Percentiles rank a stretch among this genome's conserved stretches.
Conservation (phyloP, 2,329 filamentous ascomycete species). For the Botryosphaeria dothidea region DNA sequence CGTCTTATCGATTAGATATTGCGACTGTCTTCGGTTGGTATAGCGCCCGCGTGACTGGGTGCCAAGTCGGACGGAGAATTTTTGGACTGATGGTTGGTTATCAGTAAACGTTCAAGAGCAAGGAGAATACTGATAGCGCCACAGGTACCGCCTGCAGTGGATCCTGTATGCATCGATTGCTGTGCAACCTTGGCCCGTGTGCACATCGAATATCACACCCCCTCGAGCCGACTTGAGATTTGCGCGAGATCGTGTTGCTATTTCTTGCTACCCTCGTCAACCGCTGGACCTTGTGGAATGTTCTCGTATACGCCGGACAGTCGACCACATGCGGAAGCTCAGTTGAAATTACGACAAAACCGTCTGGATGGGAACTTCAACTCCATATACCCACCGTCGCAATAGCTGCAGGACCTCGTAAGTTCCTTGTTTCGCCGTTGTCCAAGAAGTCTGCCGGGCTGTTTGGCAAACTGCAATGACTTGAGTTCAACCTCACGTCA, state of each 20-base stretch:
- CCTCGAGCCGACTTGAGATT: not conserved
- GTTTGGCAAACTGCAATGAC: not conserved
- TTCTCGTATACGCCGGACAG: not conserved
- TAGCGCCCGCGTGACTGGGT: not conserved
- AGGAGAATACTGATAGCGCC: not conserved
- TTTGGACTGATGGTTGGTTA: not conserved
- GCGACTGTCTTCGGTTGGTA: not conserved
- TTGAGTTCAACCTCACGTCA: not conserved
- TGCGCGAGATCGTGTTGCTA: not conserved
- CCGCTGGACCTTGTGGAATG: not conserved
- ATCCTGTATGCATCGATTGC: not conserved
- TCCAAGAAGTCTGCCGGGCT: not conserved
- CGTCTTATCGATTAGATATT: constrained; percentile 6
- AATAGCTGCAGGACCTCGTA: not conserved
- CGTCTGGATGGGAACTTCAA: not conserved
- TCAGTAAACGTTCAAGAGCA: not conserved
- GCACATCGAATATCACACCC: not conserved
- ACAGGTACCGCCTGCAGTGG: not conserved
- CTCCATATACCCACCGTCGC: not conserved
- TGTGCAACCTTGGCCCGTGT: not conserved
- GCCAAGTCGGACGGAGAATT: constrained; percentile 4
- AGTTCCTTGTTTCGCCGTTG: not conserved
- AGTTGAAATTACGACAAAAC: not conserved
- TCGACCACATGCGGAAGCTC: not conserved
- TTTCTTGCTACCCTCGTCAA: not conserved